phyloP scores from a whole-genome alignment of 495 filamentous ascomycete genomes.

The Acidomyces sp. region DNA sequence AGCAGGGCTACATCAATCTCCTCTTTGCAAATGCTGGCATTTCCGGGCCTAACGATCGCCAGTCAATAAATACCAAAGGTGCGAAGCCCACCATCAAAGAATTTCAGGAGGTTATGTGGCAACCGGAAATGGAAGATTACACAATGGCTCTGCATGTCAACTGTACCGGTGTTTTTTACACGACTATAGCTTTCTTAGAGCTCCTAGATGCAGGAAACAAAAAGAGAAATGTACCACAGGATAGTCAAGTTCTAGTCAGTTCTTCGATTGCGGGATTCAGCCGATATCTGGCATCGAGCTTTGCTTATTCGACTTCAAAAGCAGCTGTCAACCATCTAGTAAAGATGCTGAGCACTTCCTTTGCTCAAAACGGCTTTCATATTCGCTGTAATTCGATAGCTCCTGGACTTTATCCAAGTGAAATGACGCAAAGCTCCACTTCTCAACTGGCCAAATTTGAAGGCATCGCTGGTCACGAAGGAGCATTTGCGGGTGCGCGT shows the following conservation, averaged over 20 bases:
- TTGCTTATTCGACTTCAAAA: constrained; percentile 27
- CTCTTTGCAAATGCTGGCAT: constrained; percentile 22
- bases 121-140: constrained; percentile 17
- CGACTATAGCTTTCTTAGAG: constrained; percentile 33
- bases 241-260: constrained; percentile 28
- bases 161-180: constrained; percentile 30
- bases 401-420: constrained; percentile 16
- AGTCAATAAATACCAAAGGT: not conserved
- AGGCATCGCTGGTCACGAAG: constrained; percentile 7
- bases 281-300: constrained; percentile 20
- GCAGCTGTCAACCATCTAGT: constrained; percentile 25
- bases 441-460: constrained; percentile 8
- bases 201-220: constrained; percentile 34
- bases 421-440: constrained; percentile 12
- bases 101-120: constrained; percentile 12
- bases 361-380: constrained; percentile 23
- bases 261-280: constrained; percentile 25
- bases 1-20: constrained; percentile 31
- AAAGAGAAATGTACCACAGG: constrained; percentile 19
- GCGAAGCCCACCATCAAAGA: constrained; percentile 15
- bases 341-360: constrained; percentile 26
- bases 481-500: constrained; percentile 11
- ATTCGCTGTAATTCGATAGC: constrained; percentile 22
- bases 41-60: constrained; percentile 10
- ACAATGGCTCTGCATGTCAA: constrained; percentile 28